These are phyloP conservation scores for Crithidia brevicula DNA, from an alignment of 208 protist species.

Conservation along the genomic window DNA sequence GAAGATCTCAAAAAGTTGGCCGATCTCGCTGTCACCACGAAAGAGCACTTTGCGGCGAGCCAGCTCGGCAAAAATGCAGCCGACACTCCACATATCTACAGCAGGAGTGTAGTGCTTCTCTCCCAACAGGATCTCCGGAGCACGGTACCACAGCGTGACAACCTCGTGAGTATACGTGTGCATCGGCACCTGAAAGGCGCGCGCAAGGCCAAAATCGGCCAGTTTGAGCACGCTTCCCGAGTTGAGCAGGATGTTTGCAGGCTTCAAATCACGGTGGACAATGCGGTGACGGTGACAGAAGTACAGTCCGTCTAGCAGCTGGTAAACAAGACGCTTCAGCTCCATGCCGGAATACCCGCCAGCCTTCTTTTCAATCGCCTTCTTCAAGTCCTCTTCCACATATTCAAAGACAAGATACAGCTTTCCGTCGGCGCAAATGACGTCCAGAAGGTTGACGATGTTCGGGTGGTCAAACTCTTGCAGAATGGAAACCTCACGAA, in stretches of 20 bases:
- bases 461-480: constrained; percentile 98
- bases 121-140: constrained; percentile 99
- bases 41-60: constrained; percentile 95
- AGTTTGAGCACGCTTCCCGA: constrained; percentile 87
- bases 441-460: constrained; percentile 94
- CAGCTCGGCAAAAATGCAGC: constrained; percentile 99
- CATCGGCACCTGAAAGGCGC: constrained; percentile 98
- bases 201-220: constrained; percentile 97
- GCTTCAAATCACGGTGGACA: constrained; percentile 96
- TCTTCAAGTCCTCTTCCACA: constrained; percentile 96
- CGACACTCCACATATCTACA: constrained; percentile 99
- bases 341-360: constrained; percentile 71
- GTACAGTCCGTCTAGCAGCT: constrained; percentile 91
- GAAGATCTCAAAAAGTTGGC: constrained; percentile 99
- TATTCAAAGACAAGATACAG: constrained; percentile 94
- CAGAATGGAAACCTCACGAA: constrained; percentile 98
- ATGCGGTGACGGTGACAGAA: constrained; percentile 95
- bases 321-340: constrained; percentile 89
- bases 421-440: constrained; percentile 89
- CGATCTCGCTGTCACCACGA: constrained; percentile 97
- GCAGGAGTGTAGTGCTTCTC: constrained; percentile 98
- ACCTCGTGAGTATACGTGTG: constrained; percentile 99
- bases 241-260: constrained; percentile 95
- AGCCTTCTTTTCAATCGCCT: constrained; percentile 93
- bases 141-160: constrained; percentile 99